Evolutionary conservation across 208 protist genomes (phyloP).

Genomic region (Wallacemonas sp.): DNA sequence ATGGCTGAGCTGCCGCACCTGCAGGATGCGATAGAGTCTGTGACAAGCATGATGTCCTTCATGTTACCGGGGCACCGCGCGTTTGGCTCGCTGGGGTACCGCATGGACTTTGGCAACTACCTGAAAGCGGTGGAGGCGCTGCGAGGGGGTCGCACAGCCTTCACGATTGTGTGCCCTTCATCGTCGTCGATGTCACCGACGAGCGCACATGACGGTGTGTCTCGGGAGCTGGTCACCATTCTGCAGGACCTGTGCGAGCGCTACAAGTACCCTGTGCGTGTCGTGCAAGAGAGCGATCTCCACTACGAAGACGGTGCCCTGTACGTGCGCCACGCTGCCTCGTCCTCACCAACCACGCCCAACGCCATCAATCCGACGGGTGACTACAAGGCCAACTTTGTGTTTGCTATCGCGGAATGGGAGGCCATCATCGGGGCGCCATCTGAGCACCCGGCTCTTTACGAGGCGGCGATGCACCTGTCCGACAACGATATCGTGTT

Average conservation of each 20-base stretch:
- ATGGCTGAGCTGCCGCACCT: conserved; percentile 37
- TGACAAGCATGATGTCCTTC: conserved; percentile 19
- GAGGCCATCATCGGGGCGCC: conserved; percentile 38
- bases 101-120: conserved; percentile 55
- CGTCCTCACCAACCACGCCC: conserved; percentile 17
- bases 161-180: conserved; percentile 50
- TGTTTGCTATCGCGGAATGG: conserved; percentile 57
- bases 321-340: conserved; percentile 15
- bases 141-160: conserved; percentile 52
- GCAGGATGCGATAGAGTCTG: neutral
- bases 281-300: conserved; percentile 54
- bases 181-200: neutral
- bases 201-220: conserved; percentile 34
- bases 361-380: conserved; percentile 17
- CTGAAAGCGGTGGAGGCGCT: conserved; percentile 45
- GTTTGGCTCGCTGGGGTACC: conserved; percentile 34
- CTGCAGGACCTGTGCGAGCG: conserved; percentile 42
- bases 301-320: conserved; percentile 42
- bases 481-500: conserved; percentile 58
- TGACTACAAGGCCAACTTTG: conserved; percentile 52
- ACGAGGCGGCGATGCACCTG: conserved; percentile 50
- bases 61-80: conserved; percentile 25
- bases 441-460: conserved; percentile 38
- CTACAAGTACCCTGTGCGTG: conserved; percentile 51
- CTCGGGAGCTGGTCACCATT: conserved; percentile 34